Evolutionary conservation across 2,329 filamentous ascomycete genomes (phyloP).

Genomic region (Epichloe uncinata): DNA sequence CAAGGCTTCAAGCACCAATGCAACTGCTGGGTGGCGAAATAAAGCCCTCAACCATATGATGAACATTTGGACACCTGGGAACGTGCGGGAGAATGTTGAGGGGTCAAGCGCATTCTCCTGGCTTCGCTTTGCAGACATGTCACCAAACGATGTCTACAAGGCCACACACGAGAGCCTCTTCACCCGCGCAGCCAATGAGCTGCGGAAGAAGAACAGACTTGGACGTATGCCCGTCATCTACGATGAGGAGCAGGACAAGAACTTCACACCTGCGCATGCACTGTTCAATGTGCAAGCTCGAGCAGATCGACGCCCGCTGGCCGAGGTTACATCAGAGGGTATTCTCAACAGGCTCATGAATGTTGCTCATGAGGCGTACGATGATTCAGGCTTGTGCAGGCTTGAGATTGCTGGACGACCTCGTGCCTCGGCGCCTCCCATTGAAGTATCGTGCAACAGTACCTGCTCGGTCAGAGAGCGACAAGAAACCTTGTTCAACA

Average conservation of each 20-base stretch:
- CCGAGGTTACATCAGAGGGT: slow-evolving; percentile 59
- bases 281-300: slow-evolving; percentile 70
- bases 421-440: slow-evolving; percentile 77
- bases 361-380: slow-evolving; percentile 53
- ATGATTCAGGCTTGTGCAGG: slow-evolving; percentile 56
- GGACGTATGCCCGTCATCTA: slow-evolving; percentile 57
- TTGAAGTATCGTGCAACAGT: slow-evolving; percentile 65
- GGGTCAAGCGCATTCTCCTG: slow-evolving; percentile 67
- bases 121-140: slow-evolving; percentile 73
- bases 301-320: slow-evolving; percentile 50
- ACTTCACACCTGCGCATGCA: slow-evolving; percentile 59
- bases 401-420: slow-evolving; percentile 73
- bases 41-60: slow-evolving; percentile 69
- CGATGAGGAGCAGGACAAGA: slow-evolving; percentile 46
- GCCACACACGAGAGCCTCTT: slow-evolving; percentile 60
- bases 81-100: slow-evolving; percentile 52
- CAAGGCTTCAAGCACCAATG: slow-evolving; percentile 60
- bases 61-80: slow-evolving; percentile 79
- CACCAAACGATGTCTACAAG: slow-evolving; percentile 56
- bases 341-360: slow-evolving; percentile 66
- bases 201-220: slow-evolving; percentile 43
- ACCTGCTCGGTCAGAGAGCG: slow-evolving; percentile 52
- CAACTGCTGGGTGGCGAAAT: slow-evolving; percentile 63
- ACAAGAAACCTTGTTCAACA: slow-evolving; percentile 66
- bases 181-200: slow-evolving; percentile 53